Base-by-base conservation (phyloP, 2,329 filamentous ascomycete genomes). In the Penicillium occitanis region DNA sequence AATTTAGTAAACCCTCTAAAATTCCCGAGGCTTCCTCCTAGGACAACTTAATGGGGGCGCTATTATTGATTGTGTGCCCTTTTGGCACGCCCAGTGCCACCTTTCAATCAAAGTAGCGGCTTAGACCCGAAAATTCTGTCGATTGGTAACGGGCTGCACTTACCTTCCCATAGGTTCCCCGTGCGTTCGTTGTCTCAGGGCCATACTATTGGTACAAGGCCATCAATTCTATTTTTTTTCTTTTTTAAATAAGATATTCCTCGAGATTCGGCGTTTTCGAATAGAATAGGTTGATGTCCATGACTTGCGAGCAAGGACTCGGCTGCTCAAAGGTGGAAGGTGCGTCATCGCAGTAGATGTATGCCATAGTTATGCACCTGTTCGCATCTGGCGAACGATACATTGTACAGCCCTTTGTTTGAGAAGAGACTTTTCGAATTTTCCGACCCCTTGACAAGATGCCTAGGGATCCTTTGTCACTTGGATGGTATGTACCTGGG, bases 401-500 rank as follows among this genome's bases (percentile, higher is more conserved):
- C 48, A 48, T 35, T 61, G 30, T 10, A 42, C 5, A 5, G n/a
- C 11, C 37, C 57, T 57, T 55, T 61, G 40, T 42, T 33, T 51
- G 48, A 60, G 44, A 40, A 33, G 35, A 28, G 35, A 37, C 28
- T 4, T 17, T 46, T 37, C 37, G 22, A n/a, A 28, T 8, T 55
- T 58, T 22, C 51, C 28, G 13, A 58, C 28, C 25, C 42, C 42
- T 64, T 40, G 40, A 33, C 33, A 58, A 35, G 25, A 40, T 13
- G 30, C 19, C 28, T 33, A 50, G 22, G 51, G 19, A 58, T 42
- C 5, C 40, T 58, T 57, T 44, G 53, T 58, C 42, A n/a, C 33
- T 58, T 22, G 17, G n/a, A 17, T 64, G 62, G 62, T 64, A 37
- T 63, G 51, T 63, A 53, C 57, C 33, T 67, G 58, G 66, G 50